A percentile compares a stretch with the other conserved stretches of the same genome.
These are phyloP conservation scores for Hypomontagnella monticulosa DNA, from an alignment of 495 filamentous ascomycete genomes.

Conservation along the genomic window DNA sequence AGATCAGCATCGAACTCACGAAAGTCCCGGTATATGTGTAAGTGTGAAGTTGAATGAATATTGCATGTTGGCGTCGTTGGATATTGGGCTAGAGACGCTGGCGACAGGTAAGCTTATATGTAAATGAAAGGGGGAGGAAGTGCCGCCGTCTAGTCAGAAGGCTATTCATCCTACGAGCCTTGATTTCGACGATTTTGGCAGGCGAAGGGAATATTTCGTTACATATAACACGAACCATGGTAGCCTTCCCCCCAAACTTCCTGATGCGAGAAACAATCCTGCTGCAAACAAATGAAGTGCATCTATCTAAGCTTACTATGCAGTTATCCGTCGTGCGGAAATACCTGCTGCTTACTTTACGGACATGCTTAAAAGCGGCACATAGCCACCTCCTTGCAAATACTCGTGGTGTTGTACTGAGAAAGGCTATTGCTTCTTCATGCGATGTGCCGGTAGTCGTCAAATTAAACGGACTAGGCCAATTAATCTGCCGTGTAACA, in stretches of 20 bases:
- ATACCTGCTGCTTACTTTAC: not conserved
- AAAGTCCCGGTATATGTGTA: no score
- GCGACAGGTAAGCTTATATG: slow-evolving; percentile 4
- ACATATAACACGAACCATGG: not conserved
- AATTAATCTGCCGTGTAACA: slow-evolving; percentile 1
- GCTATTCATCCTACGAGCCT: slow-evolving; percentile 25
- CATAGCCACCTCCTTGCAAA: slow-evolving; percentile 35
- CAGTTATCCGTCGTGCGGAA: slow-evolving; percentile 8
- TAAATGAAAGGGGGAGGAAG: slow-evolving; percentile 25
- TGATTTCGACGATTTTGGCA: slow-evolving; percentile 4
- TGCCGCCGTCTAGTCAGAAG: not conserved
- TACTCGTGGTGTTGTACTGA: not conserved
- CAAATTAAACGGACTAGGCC: slow-evolving; percentile 6
- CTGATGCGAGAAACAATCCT: not conserved
- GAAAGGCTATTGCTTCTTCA: not conserved
- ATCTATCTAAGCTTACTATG: slow-evolving; percentile 23
- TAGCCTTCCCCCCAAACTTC: not conserved
- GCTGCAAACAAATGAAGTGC: not conserved
- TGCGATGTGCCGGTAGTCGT: not conserved
- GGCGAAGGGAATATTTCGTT: not conserved
- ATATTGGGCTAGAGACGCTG: not conserved
- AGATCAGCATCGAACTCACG: no score
- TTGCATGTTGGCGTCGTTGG: no score
- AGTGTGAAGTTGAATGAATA: no score
- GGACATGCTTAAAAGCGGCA: slow-evolving; percentile 20